These are phyloP conservation scores for Tylopilus sp. DNA, from an alignment of 1,284 basidiomycete genomes.

Conservation along the genomic window DNA sequence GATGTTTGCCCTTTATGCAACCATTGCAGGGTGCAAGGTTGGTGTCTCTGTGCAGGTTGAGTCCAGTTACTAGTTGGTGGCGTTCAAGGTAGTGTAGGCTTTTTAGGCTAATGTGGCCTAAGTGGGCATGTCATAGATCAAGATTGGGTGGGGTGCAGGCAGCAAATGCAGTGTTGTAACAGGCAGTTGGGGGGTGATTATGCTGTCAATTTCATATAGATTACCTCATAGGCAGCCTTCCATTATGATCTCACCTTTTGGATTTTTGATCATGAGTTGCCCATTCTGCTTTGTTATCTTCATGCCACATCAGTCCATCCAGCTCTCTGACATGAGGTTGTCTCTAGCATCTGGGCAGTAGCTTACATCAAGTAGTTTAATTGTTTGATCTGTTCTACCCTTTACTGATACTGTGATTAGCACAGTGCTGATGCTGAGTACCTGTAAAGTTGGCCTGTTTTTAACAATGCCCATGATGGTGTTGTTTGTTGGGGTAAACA, in stretches of 20 bases:
- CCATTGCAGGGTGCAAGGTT: slow-evolving; percentile 18
- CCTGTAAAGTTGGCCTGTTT: slow-evolving; percentile 11
- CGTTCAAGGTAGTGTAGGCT: slow-evolving; percentile 3
- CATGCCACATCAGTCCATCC: slow-evolving; percentile 11
- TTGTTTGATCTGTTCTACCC: neutral
- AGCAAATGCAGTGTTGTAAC: neutral
- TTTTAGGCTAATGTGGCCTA: slow-evolving; percentile 21
- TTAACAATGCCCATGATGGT: slow-evolving; percentile 26
- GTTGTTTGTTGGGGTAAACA: slow-evolving; percentile 10
- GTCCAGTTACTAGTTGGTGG: slow-evolving; percentile 16
- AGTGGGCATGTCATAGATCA: slow-evolving; percentile 21
- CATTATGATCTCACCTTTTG: too few species aligned
- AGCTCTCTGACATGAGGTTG: slow-evolving; percentile 25
- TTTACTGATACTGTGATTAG: slow-evolving; percentile 13
- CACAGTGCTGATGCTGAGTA: slow-evolving; percentile 9
- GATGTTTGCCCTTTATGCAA: slow-evolving; percentile 22
- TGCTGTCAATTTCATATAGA: neutral
- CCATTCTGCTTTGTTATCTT: neutral
- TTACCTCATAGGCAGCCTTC: neutral
- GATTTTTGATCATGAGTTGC: neutral
- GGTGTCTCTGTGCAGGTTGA: slow-evolving; percentile 12
- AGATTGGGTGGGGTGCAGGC: slow-evolving; percentile 6
- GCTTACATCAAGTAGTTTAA: slow-evolving; percentile 23
- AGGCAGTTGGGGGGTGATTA: neutral
- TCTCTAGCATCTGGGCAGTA: slow-evolving; percentile 23